Evolutionary conservation across 495 filamentous ascomycete genomes (phyloP), one percentile per base, ranked within the genome.

Genomic region (Aspergillus nidulans): DNA sequence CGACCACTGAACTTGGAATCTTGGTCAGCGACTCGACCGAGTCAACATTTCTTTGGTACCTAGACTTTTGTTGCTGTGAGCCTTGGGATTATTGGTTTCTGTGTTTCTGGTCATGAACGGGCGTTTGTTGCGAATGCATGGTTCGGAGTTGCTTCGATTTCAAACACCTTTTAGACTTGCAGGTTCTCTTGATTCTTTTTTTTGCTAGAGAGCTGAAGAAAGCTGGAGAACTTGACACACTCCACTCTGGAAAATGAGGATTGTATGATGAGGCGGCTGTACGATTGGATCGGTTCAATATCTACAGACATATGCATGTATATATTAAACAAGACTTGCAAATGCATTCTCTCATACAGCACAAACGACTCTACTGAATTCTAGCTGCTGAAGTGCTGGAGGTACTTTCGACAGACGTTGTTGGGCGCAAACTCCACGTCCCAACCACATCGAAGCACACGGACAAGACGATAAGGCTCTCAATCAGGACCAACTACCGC

Each of bases 101-200:
- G 26, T 56, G 12, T 55, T 55, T 57, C 38, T 60, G 54, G 63
- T 62, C 52, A 55, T 44, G 60, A 61, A 60, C 55, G 55, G 63
- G 59, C 61, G 63, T 61, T 60, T 41, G 24, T 58, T 56, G 44
- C 45, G 59, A 58, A 62, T 56, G 63, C 63, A 65, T 65, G 63
- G 63, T 52, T 34, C 43, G 63, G 63, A 63, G 63, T 65, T 62
- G 30, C 15, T 54, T 44, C 40, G 44, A 41, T 57, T 30, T 58
- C 16, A 46, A 47, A 48, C 46, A 46, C 41, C 43, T 41, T 28
- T 43, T 40, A 41, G 47, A 49, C 30, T 55, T 56, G 34, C 30
- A 40, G 40, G 47, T 9, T 39, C 32, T 38, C 39, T 53, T 43
- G 56, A 34, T 53, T 47, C 19, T 36, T 13, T 8, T 41, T 44